These are phyloP conservation scores for Xylaria sp. DNA, from an alignment of 2,329 filamentous ascomycete genomes.

Conservation along the genomic window DNA sequence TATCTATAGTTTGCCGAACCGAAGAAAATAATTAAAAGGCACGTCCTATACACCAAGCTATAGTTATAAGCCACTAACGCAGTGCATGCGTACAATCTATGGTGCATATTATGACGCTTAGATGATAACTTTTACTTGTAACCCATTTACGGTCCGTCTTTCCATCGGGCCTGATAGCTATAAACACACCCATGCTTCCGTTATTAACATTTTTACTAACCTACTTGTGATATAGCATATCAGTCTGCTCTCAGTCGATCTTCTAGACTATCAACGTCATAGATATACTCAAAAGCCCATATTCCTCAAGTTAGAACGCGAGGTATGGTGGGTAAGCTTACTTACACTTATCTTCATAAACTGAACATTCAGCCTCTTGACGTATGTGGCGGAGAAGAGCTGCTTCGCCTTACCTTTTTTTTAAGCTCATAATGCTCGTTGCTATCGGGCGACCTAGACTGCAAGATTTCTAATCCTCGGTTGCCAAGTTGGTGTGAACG, in stretches of 20 bases:
- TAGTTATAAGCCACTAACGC: neutral
- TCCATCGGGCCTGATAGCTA: neutral
- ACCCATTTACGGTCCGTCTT: neutral
- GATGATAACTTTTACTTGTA: neutral
- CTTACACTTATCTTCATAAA: neutral
- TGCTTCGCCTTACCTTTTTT: neutral
- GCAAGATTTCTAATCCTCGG: neutral
- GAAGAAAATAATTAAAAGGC: neutral
- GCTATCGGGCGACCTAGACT: neutral
- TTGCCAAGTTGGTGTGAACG: neutral
- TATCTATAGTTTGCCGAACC: neutral
- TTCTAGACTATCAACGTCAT: neutral
- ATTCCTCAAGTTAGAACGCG: neutral
- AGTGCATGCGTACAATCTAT: neutral
- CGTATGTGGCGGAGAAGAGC: slow-evolving; percentile 1
- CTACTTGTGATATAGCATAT: neutral
- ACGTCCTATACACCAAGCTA: neutral
- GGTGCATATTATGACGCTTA: neutral
- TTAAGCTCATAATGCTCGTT: neutral
- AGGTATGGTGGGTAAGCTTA: neutral
- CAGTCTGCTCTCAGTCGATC: neutral
- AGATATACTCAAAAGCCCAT: neutral
- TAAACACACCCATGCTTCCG: neutral
- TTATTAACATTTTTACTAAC: neutral
- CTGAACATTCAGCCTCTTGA: neutral